Conservation (phyloP, 768 basidiomycete species). For the Megacollybia marginata region DNA sequence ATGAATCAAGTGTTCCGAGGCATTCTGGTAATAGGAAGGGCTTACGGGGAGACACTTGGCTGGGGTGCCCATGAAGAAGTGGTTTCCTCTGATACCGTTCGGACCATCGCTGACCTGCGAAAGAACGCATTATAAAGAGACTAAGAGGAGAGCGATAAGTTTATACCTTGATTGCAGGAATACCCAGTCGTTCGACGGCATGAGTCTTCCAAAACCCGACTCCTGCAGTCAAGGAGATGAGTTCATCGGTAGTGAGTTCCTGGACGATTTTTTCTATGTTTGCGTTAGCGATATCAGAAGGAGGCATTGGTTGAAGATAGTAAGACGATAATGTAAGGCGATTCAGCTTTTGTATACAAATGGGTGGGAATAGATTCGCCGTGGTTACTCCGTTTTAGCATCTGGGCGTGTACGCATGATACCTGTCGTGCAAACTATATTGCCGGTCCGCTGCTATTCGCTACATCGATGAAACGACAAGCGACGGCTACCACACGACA, state of each 20-base stretch:
- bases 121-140: neutral
- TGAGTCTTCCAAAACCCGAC: constrained; percentile 71
- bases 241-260: constrained; percentile 53
- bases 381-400: no score
- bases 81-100: constrained; percentile 56
- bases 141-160: constrained; percentile 56
- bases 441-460: no score
- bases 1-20: neutral
- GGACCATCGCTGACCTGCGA: neutral
- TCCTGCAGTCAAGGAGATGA: constrained; percentile 53
- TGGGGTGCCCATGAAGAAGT: constrained; percentile 56
- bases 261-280: constrained; percentile 33
- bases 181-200: constrained; percentile 46
- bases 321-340: no score
- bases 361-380: no score
- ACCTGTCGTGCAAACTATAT: no score
- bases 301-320: neutral
- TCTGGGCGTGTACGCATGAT: no score
- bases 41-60: constrained; percentile 60
- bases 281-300: constrained; percentile 2
- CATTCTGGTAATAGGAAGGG: neutral
- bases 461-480: no score
- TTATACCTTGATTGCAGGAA: constrained; percentile 61
- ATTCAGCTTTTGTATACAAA: no score
- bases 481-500: no score